Percentiles rank a stretch among this genome's conserved stretches.
Conservation (phyloP, 805 yeast genomes). For the Lipomyces oligophaga region DNA sequence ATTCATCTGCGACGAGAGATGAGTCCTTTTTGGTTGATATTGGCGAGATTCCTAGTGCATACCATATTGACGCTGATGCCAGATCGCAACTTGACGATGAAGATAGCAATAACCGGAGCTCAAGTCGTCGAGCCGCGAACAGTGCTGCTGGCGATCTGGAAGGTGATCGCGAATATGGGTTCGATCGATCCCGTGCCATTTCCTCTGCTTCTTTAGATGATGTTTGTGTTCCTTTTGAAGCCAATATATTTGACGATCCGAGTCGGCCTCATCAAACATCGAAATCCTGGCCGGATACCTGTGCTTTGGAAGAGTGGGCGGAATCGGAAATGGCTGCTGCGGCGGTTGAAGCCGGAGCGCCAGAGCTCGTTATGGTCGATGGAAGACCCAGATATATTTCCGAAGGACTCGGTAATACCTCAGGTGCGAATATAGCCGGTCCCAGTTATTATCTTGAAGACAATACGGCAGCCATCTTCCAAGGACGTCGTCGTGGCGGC, state of each 20-base stretch:
- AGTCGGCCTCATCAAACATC: slow-evolving; percentile 28
- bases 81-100: too few species aligned
- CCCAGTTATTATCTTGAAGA: slow-evolving; percentile 23
- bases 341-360: slow-evolving; percentile 32
- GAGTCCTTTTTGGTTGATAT: slow-evolving; percentile 3
- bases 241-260: slow-evolving; percentile 33
- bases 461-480: slow-evolving; percentile 17
- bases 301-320: slow-evolving; percentile 71
- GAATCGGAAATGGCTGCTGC: slow-evolving; percentile 58
- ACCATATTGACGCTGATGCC: not conserved
- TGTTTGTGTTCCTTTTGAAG: slow-evolving; percentile 82
- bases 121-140: too few species aligned
- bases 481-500: slow-evolving; percentile 16
- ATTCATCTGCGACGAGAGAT: not conserved
- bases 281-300: slow-evolving; percentile 82
- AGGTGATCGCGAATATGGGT: slow-evolving; percentile 1
- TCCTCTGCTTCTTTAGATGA: slow-evolving; percentile 69
- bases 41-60: not conserved
- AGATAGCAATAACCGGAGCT: too few species aligned
- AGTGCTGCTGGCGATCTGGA: slow-evolving; percentile 1
- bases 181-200: slow-evolving; percentile 11
- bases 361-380: slow-evolving; percentile 50
- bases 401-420: too few species aligned
- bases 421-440: slow-evolving; percentile 9
- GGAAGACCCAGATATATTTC: slow-evolving; percentile 74